phyloP scores from a whole-genome alignment of 1,284 basidiomycete species.

The Meira nashicola region DNA sequence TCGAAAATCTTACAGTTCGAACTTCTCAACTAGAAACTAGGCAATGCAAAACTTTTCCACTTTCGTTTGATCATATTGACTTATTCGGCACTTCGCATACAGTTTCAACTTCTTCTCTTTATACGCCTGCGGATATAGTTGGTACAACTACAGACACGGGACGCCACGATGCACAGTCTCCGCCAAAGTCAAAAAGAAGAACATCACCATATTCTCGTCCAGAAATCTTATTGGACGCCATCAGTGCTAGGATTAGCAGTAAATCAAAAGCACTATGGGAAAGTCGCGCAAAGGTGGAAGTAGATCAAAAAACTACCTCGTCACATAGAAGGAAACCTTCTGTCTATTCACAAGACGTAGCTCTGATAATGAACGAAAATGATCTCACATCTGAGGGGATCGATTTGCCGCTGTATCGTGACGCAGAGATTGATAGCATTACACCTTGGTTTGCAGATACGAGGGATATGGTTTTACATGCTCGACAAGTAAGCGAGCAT shows the following conservation, averaged over 20 bases:
- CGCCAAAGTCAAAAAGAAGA: not conserved
- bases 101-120: not conserved
- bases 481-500: slow-evolving; percentile 28
- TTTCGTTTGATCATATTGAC: slow-evolving; percentile 39
- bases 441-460: slow-evolving; percentile 40
- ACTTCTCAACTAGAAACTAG: slow-evolving; percentile 46
- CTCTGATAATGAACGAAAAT: not conserved
- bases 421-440: slow-evolving; percentile 22
- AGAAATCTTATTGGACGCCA: slow-evolving; percentile 27
- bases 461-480: slow-evolving; percentile 24
- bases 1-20: slow-evolving; percentile 30
- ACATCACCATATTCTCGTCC: slow-evolving; percentile 14
- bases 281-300: slow-evolving; percentile 18
- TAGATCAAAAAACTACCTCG: not conserved
- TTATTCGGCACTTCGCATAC: slow-evolving; percentile 19
- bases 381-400: no score
- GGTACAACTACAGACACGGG: slow-evolving; percentile 9
- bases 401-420: slow-evolving; percentile 1
- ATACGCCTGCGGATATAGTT: slow-evolving; percentile 12
- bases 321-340: slow-evolving; percentile 3
- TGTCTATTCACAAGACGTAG: not conserved
- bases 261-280: slow-evolving; percentile 23
- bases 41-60: slow-evolving; percentile 32
- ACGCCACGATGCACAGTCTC: slow-evolving; percentile 4
- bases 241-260: slow-evolving; percentile 29